Evolutionary conservation across 176 grass and related monocot genomes (phyloP), one percentile per base, ranked within the genome.

Genomic region (Oryza meyeriana): DNA sequence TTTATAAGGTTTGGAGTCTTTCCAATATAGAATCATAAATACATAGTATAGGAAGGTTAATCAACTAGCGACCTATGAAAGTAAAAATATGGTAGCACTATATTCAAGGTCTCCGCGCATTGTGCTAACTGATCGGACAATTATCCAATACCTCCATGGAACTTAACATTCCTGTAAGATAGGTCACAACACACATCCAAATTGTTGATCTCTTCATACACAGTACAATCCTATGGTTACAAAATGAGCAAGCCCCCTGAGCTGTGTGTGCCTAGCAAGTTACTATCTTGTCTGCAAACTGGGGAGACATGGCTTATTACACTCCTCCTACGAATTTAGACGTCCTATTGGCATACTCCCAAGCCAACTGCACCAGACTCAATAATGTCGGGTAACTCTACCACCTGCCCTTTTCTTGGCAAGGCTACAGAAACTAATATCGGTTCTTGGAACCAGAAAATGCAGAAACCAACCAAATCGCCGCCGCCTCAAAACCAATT

Each of bases 181-280:
- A 42, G 18, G 16, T 34, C 22, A 33, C 31, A 32, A 18, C 14
- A 25, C 17, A 13, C 42, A 59, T 59, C 17, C 33, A 77, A 66
- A 73, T 40, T 66, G 16, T 13, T 4, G 35, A 75, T 57, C 12
- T 1, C 39, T 64, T 45, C 44, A 73, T 36, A 16, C 48, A 59
- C n/a, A 59, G n/a, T 25, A n/a, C 55, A 40, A 39, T 61, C 11
- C 12, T 39, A 28, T 57, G n/a, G 30, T 28, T 14, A 64, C n/a
- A 42, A 39, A 83, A 57, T 71, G 48, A 71, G 33, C 79, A 81
- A 70, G 33, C 5, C 34, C 24, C 2, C 79, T 40, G 17, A 71
- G 14, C 18, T 45, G 28, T 71, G 73, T 22, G 22, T 7, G 12
- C 7, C 55, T 48, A 61, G 24, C 30, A 20, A 75, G 18, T 79